phyloP scores from a whole-genome alignment of 1,284 basidiomycete genomes.

The Ustilago cynodontis region DNA sequence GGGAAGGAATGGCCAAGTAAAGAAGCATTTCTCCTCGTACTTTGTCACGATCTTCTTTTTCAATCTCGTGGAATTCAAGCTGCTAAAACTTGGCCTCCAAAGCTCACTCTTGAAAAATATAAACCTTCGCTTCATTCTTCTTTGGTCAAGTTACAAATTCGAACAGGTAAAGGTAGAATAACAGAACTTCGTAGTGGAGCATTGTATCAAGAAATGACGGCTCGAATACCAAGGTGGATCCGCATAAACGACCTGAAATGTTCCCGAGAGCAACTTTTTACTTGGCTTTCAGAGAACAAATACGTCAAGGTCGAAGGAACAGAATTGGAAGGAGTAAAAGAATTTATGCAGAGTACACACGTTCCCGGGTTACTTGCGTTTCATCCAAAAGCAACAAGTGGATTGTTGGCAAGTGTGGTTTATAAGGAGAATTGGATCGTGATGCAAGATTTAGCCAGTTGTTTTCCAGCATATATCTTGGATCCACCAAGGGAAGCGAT shows the following conservation, averaged over 20 bases:
- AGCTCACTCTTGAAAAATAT: slow-evolving; percentile 74
- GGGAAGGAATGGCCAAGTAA: slow-evolving; percentile 21
- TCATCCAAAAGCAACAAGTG: slow-evolving; percentile 72
- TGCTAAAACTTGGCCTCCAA: slow-evolving; percentile 61
- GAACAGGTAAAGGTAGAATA: slow-evolving; percentile 44
- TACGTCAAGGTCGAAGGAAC: slow-evolving; percentile 41
- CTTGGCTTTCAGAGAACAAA: slow-evolving; percentile 73
- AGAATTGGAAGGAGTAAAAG: slow-evolving; percentile 53
- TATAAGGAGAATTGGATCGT: slow-evolving; percentile 85
- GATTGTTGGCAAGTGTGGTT: slow-evolving; percentile 63
- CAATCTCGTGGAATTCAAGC: slow-evolving; percentile 60
- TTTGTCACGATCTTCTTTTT: slow-evolving; percentile 64
- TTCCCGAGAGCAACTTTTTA: slow-evolving; percentile 72
- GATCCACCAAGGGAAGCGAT: slow-evolving; percentile 19
- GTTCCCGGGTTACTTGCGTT: slow-evolving; percentile 85
- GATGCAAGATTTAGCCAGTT: slow-evolving; percentile 96
- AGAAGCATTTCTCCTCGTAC: slow-evolving; percentile 59
- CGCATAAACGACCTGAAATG: slow-evolving; percentile 58
- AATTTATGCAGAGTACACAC: slow-evolving; percentile 73
- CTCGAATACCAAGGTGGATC: slow-evolving; percentile 64
- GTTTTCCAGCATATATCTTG: slow-evolving; percentile 88
- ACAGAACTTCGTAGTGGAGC: slow-evolving; percentile 61
- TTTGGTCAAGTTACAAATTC: slow-evolving; percentile 83
- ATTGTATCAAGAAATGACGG: slow-evolving; percentile 44
- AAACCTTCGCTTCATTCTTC: slow-evolving; percentile 88